A percentile compares a stretch with the other conserved stretches of the same genome.
These are phyloP conservation scores for Pseudogymnoascus sp. DNA, from an alignment of 2,329 filamentous ascomycete species.

Conservation along the genomic window DNA sequence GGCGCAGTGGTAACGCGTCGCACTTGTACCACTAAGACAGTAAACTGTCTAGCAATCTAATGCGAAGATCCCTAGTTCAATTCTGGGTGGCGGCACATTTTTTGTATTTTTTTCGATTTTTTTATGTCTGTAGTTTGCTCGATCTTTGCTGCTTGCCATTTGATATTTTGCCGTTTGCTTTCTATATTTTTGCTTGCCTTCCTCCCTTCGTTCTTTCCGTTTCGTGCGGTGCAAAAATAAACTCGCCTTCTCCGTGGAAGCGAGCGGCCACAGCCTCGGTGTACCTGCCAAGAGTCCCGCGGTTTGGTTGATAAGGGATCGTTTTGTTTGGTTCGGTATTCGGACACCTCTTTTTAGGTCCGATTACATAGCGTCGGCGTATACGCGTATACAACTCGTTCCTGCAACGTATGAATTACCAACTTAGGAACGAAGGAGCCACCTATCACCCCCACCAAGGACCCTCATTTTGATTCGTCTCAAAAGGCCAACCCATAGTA, in stretches of 20 bases:
- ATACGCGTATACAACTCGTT: not conserved
- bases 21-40: constrained; percentile 10
- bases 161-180: not conserved
- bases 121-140: not conserved
- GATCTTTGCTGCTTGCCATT: not conserved
- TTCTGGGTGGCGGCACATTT: constrained; percentile 7
- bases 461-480: not conserved
- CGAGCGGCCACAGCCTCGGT: not conserved
- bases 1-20: constrained; percentile 9
- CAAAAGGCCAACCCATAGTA: not conserved
- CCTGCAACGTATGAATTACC: not conserved
- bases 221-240: not conserved
- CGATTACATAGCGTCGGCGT: not conserved
- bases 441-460: not conserved
- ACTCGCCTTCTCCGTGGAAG: not conserved
- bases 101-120: not conserved
- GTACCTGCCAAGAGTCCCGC: not conserved
- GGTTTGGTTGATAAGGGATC: not conserved
- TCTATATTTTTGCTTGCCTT: not conserved
- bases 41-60: constrained; percentile 8
- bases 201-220: not conserved
- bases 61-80: constrained; percentile 9
- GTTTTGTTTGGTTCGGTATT: not conserved
- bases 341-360: not conserved
- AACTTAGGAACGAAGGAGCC: not conserved